Base-by-base conservation (phyloP, 352 stramenopile species). In the Pythium coloratum region DNA sequence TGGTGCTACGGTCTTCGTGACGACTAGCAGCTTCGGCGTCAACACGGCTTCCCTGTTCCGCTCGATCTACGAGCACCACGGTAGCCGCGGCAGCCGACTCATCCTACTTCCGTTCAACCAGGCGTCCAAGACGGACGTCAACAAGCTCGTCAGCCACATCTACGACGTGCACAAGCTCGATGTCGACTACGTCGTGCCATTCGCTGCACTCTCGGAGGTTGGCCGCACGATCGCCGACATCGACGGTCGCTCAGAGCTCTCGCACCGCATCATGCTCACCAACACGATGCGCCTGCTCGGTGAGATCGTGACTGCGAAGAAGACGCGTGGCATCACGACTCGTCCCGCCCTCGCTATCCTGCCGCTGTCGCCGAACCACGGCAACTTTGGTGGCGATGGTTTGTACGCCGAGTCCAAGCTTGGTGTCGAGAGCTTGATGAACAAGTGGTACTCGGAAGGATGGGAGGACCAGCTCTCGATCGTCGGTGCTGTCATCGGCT, bases 331-430 rank as follows among this genome's bases (percentile, higher is more conserved):
- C 44, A 89, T 95, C 59, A 73, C 68, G 20, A 96, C 85, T 44
- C 89, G 87, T 9, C 88, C 88, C 28, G 87, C 88, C 8, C 72
- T 94, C 1, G 87, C 77, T 33, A 81, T 97, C 46, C 59, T 97
- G 44, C 89, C 88, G 13, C 71, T 95, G 64, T 96, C 87, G 32
- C 84, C 87, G 12, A 97, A 97, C 78, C 89, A 94, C 58, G 89
- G 89, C 28, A 91, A 77, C 65, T 95, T 97, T 44, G 89, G 89
- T 53, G 80, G 88, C 32, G 89, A 97, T 58, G 89, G 89, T 54
- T 62, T 96, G 32, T 97, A 97, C 72, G 87, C 87, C 24, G 89
- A 97, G 73, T 94, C 86, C 28, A 97, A 97, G 74, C 69, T 97
- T 28, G 89, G 89, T 14, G 69, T 95, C 8, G 89, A 95, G 70